phyloP scores from a whole-genome alignment of 441 rosid genomes.

The Eruca vesicaria region DNA sequence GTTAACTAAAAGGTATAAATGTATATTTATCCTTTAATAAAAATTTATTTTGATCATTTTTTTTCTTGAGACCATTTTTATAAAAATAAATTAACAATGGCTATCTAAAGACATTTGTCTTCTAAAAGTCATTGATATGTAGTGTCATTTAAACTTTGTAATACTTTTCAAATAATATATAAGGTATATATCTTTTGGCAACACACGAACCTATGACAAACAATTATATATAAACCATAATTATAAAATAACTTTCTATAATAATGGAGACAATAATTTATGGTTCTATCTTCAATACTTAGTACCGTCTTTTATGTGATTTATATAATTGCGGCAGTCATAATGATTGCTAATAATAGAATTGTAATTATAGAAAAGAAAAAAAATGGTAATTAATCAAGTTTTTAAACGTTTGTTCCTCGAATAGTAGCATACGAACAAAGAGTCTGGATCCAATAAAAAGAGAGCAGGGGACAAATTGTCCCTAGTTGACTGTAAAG shows the following conservation, averaged over 20 bases:
- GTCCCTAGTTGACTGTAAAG: conserved; percentile 26
- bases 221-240: neutral
- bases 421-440: conserved; percentile 14
- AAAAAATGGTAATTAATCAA: neutral
- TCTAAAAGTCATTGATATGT: too few species aligned
- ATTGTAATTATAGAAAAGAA: neutral
- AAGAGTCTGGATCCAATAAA: conserved; percentile 28
- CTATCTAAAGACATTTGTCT: too few species aligned
- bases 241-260: neutral
- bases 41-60: too few species aligned
- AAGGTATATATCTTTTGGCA: neutral
- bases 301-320: neutral
- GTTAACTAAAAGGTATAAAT: too few species aligned
- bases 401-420: neutral
- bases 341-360: neutral
- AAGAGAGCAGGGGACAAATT: conserved; percentile 25
- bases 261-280: neutral
- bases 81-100: too few species aligned
- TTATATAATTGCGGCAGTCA: neutral
- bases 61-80: too few species aligned
- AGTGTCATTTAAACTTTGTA: too few species aligned
- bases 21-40: too few species aligned
- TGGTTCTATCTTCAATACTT: neutral
- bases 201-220: neutral
- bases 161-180: too few species aligned